Percentiles rank a stretch among this genome's conserved stretches.
phyloP scores from a whole-genome alignment of 2,329 filamentous ascomycete genomes.

The Alternaria postmessia region DNA sequence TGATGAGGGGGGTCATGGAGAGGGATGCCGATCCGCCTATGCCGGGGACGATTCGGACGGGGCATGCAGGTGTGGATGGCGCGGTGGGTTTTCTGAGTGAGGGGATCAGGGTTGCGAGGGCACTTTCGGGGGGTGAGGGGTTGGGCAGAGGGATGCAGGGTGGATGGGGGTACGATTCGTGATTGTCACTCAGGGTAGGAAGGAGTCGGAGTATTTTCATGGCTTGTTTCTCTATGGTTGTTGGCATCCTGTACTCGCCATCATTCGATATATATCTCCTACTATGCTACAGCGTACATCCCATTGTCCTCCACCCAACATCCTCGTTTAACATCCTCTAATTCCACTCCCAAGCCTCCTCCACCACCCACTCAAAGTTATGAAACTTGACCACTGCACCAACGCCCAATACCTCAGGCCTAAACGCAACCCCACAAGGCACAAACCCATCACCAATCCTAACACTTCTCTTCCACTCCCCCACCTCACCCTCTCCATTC shows the following conservation, averaged over 20 bases:
- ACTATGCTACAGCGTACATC: background rate
- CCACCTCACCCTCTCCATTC: slow-evolving; percentile 16
- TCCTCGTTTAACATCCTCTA: background rate
- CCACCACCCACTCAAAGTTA: slow-evolving; percentile 50
- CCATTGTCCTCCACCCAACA: background rate
- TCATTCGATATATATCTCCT: background rate
- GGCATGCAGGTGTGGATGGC: slow-evolving; percentile 41
- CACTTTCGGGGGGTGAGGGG: slow-evolving; percentile 26
- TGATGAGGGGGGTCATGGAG: slow-evolving; percentile 39
- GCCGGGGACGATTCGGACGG: slow-evolving; percentile 39
- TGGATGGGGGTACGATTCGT: slow-evolving; percentile 47
- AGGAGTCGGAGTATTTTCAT: background rate
- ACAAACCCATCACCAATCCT: slow-evolving; percentile 52
- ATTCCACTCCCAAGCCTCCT: slow-evolving; percentile 46
- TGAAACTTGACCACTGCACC: slow-evolving; percentile 44
- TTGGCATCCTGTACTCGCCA: background rate
- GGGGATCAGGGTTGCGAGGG: slow-evolving; percentile 44
- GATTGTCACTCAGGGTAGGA: background rate
- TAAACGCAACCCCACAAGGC: slow-evolving; percentile 51
- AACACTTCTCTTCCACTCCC: slow-evolving; percentile 49
- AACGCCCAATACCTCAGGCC: slow-evolving; percentile 36
- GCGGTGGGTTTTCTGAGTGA: slow-evolving; percentile 46
- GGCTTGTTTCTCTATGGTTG: background rate
- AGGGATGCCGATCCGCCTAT: slow-evolving; percentile 56
- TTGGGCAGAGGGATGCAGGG: slow-evolving; percentile 32